phyloP scores from a whole-genome alignment of 768 basidiomycete species.

The Mycena filopes region DNA sequence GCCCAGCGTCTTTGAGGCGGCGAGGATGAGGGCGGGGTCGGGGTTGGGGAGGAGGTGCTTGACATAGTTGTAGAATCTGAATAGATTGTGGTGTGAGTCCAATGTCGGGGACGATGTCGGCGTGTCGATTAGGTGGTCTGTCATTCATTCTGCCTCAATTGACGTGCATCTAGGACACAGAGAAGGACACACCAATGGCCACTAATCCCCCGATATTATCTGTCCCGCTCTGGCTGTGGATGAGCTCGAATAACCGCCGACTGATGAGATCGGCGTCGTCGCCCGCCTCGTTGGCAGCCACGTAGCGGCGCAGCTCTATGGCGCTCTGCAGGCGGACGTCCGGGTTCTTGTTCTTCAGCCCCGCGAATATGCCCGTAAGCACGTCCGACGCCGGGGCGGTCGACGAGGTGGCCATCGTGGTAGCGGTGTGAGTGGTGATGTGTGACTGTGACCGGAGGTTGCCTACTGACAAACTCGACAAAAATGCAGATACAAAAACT shows the following conservation, averaged over 20 bases:
- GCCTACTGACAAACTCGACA: too few relatives aligned
- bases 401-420: neutral
- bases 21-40: conserved; percentile 79
- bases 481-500: too few relatives aligned
- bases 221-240: conserved; percentile 65
- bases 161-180: neutral
- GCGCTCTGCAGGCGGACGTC: conserved; percentile 65
- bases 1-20: conserved; percentile 75
- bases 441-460: neutral
- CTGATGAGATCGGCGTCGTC: conserved; percentile 69
- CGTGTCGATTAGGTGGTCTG: conserved; percentile 67
- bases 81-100: conserved; percentile 65
- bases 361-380: conserved; percentile 57
- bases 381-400: conserved; percentile 44
- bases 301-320: conserved; percentile 63
- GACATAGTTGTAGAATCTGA: conserved; percentile 74
- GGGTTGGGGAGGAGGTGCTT: conserved; percentile 73
- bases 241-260: conserved; percentile 65
- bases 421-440: neutral
- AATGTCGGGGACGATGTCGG: conserved; percentile 40
- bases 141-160: conserved; percentile 2
- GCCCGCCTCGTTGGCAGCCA: conserved; percentile 58
- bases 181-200: conserved; percentile 64
- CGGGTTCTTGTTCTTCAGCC: conserved; percentile 56
- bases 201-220: conserved; percentile 75